Percentiles rank a stretch among this genome's conserved stretches.
Evolutionary conservation across 169 alveolate genomes (phyloP).

Genomic region (Plasmodium yoelii): DNA sequence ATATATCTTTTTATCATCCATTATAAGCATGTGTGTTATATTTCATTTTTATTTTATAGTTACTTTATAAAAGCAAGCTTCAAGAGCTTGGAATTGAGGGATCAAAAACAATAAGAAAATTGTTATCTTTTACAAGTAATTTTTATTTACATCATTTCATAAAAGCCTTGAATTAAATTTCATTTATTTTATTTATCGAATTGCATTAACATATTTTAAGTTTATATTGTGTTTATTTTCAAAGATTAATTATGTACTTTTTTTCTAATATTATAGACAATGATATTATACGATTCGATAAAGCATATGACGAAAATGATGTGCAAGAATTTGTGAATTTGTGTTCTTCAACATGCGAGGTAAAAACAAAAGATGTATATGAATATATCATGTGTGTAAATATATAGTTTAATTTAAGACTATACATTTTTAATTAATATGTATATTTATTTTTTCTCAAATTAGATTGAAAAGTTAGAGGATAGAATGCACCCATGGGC

Average conservation of each 20-base stretch:
- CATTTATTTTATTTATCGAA: neutral
- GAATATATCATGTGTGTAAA: neutral
- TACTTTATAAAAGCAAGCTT: constrained; percentile 63
- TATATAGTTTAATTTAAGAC: neutral
- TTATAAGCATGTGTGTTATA: neutral
- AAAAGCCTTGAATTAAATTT: neutral
- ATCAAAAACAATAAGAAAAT: constrained; percentile 71
- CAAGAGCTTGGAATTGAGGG: constrained; percentile 73
- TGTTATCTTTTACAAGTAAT: constrained; percentile 70
- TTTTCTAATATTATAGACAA: constrained; percentile 76
- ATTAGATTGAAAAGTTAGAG: constrained; percentile 89
- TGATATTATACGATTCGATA: constrained; percentile 88
- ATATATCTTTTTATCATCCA: no score
- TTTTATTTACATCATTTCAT: constrained; percentile 17
- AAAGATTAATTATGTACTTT: no score
- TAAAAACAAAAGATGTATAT: neutral
- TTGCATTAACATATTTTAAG: neutral
- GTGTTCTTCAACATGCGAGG: constrained; percentile 85
- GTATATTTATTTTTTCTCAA: neutral
- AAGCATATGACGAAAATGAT: constrained; percentile 90
- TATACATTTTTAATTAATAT: no score
- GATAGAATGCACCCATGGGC: constrained; percentile 96
- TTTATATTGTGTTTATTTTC: neutral
- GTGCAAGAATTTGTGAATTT: constrained; percentile 86
- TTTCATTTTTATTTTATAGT: constrained; percentile 12